phyloP scores from a whole-genome alignment of 1,284 basidiomycete genomes.

The Stygiomarasmius scandens region DNA sequence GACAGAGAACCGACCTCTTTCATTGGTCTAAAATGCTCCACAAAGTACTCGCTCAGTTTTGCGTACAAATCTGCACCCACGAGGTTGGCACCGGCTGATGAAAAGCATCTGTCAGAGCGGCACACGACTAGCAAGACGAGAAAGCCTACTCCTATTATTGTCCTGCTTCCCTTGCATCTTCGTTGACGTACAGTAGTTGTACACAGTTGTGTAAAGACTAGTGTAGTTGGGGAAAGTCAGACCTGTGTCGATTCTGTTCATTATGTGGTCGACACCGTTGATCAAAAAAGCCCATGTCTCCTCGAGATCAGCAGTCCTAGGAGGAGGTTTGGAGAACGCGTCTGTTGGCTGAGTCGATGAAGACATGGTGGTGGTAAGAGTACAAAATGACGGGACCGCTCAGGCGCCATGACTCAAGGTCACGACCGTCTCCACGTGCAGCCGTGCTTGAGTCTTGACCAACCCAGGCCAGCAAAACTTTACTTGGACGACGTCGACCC shows the following conservation, averaged over 20 bases:
- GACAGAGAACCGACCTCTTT: conserved; percentile 55
- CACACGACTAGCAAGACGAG: background rate
- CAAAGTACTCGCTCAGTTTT: conserved; percentile 83
- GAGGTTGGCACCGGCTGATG: conserved; percentile 80
- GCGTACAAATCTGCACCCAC: conserved; percentile 94
- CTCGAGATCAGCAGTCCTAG: conserved; percentile 12
- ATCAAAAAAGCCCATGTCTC: conserved; percentile 84
- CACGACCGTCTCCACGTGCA: background rate
- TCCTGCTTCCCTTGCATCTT: conserved; percentile 51
- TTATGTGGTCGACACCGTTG: conserved; percentile 89
- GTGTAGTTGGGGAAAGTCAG: conserved; percentile 92
- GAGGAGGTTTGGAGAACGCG: conserved; percentile 5
- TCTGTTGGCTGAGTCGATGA: conserved; percentile 7
- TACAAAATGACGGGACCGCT: background rate
- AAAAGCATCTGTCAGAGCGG: conserved; percentile 22
- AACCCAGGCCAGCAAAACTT: too few species aligned
- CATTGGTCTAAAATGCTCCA: conserved; percentile 69
- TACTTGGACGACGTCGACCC: too few species aligned
- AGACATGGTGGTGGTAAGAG: conserved; percentile 3
- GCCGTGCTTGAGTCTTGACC: too few species aligned
- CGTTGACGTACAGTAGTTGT: conserved; percentile 93
- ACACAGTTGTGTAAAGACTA: conserved; percentile 88
- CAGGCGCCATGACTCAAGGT: background rate
- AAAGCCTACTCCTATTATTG: conserved; percentile 60
- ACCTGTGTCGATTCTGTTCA: conserved; percentile 86